A percentile compares a stretch with the other conserved stretches of the same genome.
Evolutionary conservation across 164 flowering plant genomes (phyloP).

Genomic region (Cinnamomum chago): DNA sequence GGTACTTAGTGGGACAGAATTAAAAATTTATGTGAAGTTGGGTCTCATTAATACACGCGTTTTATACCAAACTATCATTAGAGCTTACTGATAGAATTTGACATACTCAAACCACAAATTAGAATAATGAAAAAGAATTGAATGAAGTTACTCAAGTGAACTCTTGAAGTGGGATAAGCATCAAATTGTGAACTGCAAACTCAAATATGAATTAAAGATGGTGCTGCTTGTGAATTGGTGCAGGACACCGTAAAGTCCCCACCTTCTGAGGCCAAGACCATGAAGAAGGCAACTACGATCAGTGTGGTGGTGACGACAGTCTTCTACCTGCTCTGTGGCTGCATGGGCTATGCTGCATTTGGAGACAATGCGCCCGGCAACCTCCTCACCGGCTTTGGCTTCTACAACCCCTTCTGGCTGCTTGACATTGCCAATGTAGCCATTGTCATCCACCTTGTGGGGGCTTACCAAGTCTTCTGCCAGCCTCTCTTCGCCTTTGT

Average conservation of each 20-base stretch:
- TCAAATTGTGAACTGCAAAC: background rate
- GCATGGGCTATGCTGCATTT: constrained; percentile 65
- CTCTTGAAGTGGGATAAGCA: background rate
- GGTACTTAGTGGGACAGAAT: constrained; percentile 23
- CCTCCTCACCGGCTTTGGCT: constrained; percentile 61
- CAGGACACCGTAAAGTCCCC: constrained; percentile 56
- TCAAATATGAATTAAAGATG: background rate
- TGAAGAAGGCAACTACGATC: constrained; percentile 43
- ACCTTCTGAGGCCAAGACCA: constrained; percentile 50
- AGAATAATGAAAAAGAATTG: constrained; percentile 17
- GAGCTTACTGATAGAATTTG: too few relatives aligned
- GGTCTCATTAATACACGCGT: too few relatives aligned
- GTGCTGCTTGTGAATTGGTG: background rate
- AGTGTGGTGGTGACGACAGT: constrained; percentile 41
- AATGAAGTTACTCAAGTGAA: constrained; percentile 41
- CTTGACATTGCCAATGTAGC: constrained; percentile 60
- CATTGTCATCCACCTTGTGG: constrained; percentile 58
- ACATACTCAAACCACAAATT: too few relatives aligned
- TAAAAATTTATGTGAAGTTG: too few relatives aligned
- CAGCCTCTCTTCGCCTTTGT: constrained; percentile 66
- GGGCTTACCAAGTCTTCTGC: constrained; percentile 63
- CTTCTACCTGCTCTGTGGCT: constrained; percentile 60
- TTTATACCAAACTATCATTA: too few relatives aligned
- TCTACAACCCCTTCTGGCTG: constrained; percentile 62
- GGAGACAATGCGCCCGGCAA: constrained; percentile 58